Evolutionary conservation across 2,329 filamentous ascomycete genomes (phyloP).

Genomic region (Albophoma yamanashiensis): DNA sequence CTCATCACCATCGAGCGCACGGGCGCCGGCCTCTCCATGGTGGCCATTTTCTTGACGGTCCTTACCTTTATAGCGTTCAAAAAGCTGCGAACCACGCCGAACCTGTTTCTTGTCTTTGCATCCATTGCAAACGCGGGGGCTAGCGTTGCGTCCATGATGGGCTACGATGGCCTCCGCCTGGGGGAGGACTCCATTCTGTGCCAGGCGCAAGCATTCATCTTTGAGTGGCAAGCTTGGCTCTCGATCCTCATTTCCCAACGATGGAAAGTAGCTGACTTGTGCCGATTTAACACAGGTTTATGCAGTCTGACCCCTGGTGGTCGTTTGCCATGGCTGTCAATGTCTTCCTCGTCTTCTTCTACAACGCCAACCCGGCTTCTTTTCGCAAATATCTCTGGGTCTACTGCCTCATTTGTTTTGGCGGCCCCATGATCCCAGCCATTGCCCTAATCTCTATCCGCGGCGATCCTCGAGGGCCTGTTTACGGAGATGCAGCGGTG

Average conservation of each 20-base stretch:
- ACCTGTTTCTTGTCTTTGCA: conserved; percentile 33
- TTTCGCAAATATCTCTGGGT: conserved; percentile 61
- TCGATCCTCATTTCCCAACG: not conserved
- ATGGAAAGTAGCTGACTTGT: not conserved
- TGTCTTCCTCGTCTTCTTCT: conserved; percentile 59
- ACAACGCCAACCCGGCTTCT: conserved; percentile 44
- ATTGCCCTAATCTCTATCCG: conserved; percentile 53
- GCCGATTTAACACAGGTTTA: conserved; percentile 47
- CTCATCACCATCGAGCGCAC: conserved; percentile 41
- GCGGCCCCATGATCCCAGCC: conserved; percentile 56
- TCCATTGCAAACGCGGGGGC: conserved; percentile 37
- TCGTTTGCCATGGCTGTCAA: conserved; percentile 75
- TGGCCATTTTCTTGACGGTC: conserved; percentile 38
- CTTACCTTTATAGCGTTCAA: conserved; percentile 38
- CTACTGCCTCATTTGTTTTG: conserved; percentile 61
- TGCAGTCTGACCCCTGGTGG: conserved; percentile 67
- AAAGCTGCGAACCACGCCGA: conserved; percentile 43
- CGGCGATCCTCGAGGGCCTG: conserved; percentile 22
- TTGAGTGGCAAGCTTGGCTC: conserved; percentile 50
- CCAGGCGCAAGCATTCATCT: conserved; percentile 47
- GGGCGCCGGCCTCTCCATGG: conserved; percentile 42
- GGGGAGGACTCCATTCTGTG: conserved; percentile 48
- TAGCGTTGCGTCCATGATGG: conserved; percentile 58
- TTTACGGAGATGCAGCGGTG: conserved; percentile 48
- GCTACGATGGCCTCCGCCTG: conserved; percentile 48